Evolutionary conservation across 805 yeast species (phyloP), one percentile per base, ranked within the genome.

Genomic region (Wilhelminamyces savonicus): DNA sequence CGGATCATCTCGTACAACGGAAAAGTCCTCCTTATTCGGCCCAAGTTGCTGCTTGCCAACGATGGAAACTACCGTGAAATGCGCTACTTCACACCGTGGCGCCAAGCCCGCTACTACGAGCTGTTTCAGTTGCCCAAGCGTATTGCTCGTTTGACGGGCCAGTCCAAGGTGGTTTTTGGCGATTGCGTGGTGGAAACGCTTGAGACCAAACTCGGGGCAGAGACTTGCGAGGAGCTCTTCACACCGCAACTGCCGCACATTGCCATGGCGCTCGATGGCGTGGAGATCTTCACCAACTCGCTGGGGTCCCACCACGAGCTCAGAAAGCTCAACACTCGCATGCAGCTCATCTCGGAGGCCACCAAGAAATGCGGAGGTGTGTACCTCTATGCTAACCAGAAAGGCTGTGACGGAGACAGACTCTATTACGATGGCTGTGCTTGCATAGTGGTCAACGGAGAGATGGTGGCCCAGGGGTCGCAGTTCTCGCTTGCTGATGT

Each of bases 341-440:
- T 92, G 63, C 74, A 81, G 34, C 68, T 92, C 49, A 92, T 92
- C 43, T 74, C 78, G 11, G 95, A 85, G 50, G 97, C 98, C 2
- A 88, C 97, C 2, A 74, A 85, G 31, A 87, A 92, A 57, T 88
- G 97, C 52, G 99, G 99, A 30, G 99, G 99, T 21, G 76, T 92
- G 16, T 92, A 92, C 46, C 62, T 92, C 28, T 92, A 92, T 47
- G 74, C 97, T 12, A 92, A 92, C 58, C 99, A 94, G 59, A 78
- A 82, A 41, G 99, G 99, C 3, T 92, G 99, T 55, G 99, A 92
- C 54, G 99, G 99, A 44, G 99, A 94, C 52, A 70, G 99, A 35
- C 61, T 92, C 25, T 92, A 92, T 57, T 92, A 92, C 51, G 99
- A 92, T 54, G 99, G 99, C 0, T 85, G 96, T 63, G 96, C 98